Conservation (phyloP, 2,329 filamentous ascomycete species). For the Talaromyces amestolkiae region DNA sequence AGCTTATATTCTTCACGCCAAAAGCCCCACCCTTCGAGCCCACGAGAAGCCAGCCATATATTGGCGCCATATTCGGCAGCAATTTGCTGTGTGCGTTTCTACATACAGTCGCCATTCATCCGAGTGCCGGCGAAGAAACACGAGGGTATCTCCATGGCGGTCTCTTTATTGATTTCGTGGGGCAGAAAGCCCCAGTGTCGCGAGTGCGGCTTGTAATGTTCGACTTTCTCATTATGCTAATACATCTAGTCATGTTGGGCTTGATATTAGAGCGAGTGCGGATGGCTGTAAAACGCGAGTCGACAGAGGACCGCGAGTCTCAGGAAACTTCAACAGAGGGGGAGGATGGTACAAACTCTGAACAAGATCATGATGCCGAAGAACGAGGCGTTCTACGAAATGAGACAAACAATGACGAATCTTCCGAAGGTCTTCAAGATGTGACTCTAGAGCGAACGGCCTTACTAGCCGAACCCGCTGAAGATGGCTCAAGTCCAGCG, state of each 20-base stretch:
- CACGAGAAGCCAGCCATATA: conserved; percentile 52
- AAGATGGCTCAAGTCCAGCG: conserved; percentile 22
- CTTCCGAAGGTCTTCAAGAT: conserved; percentile 18
- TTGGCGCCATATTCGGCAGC: conserved; percentile 53
- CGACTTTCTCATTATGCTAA: conserved; percentile 53
- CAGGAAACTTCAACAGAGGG: conserved; percentile 25
- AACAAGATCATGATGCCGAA: conserved; percentile 59
- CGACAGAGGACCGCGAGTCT: conserved; percentile 18
- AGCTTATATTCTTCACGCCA: conserved; percentile 59
- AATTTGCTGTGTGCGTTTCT: conserved; percentile 58
- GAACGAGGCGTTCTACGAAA: conserved; percentile 54
- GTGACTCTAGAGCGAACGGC: conserved; percentile 26
- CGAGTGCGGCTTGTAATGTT: conserved; percentile 52
- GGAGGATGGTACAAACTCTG: conserved; percentile 20
- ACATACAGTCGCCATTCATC: conserved; percentile 54
- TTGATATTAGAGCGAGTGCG: conserved; percentile 53
- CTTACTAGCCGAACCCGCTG: conserved; percentile 36
- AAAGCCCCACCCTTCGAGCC: conserved; percentile 54
- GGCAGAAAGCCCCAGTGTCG: conserved; percentile 57
- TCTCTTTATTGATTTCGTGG: conserved; percentile 63
- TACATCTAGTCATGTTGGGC: conserved; percentile 59
- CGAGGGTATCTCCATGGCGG: conserved; percentile 61
- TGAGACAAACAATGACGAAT: conserved; percentile 24
- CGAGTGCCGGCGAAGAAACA: conserved; percentile 52
- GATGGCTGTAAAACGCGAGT: conserved; percentile 33